A percentile compares a stretch with the other conserved stretches of the same genome.
phyloP scores from a whole-genome alignment of 345 rosid species.

The Pistacia vera region DNA sequence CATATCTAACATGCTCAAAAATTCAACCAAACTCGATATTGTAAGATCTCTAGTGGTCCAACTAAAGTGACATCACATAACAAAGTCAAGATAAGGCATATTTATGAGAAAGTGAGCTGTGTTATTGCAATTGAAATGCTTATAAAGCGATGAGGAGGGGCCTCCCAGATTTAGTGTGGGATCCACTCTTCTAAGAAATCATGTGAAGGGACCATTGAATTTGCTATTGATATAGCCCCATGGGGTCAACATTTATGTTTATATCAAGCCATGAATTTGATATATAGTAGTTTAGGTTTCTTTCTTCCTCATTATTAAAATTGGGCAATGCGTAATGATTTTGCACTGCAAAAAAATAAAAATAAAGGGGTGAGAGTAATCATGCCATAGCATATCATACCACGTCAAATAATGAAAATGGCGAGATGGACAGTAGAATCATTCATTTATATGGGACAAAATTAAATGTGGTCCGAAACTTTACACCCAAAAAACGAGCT shows the following conservation, averaged over 20 bases:
- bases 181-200: background rate
- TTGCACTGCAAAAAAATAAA: background rate
- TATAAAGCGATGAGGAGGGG: background rate
- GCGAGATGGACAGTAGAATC: background rate
- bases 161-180: constrained; percentile 9
- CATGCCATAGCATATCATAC: background rate
- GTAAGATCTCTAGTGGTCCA: constrained; percentile 3
- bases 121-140: background rate
- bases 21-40: background rate
- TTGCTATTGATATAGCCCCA: too few relatives aligned
- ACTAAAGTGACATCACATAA: background rate
- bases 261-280: background rate
- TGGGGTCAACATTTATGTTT: too few relatives aligned
- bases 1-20: background rate
- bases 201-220: constrained; percentile 12
- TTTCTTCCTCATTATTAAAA: constrained; percentile 29
- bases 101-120: background rate
- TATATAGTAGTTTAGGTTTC: background rate
- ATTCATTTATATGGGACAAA: constrained; percentile 7
- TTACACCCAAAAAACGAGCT: too few relatives aligned
- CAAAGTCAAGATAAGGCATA: constrained; percentile 20
- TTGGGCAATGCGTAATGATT: constrained; percentile 19
- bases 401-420: background rate
- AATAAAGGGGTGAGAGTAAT: background rate
- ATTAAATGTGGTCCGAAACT: background rate